phyloP scores from a whole-genome alignment of 495 filamentous ascomycete species.

The Xylaria longipes region DNA sequence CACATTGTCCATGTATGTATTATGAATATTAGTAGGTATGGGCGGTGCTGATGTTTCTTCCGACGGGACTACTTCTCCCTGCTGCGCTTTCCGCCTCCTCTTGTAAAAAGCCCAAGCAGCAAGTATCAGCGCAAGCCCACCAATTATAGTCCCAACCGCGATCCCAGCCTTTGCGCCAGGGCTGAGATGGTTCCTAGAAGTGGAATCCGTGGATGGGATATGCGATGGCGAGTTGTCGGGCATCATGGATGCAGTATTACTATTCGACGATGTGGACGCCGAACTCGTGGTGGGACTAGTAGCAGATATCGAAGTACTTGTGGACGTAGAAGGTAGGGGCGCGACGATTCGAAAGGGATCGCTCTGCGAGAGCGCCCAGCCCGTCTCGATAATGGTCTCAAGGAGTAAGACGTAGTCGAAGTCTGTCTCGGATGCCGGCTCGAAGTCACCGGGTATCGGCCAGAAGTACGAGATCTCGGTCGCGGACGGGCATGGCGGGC shows the following conservation, averaged over 20 bases:
- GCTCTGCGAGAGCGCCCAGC: background rate
- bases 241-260: background rate
- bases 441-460: background rate
- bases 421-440: background rate
- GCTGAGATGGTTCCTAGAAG: background rate
- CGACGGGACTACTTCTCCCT: background rate
- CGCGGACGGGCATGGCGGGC: background rate
- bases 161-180: background rate
- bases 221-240: background rate
- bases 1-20: background rate
- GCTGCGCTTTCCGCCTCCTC: background rate
- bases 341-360: background rate
- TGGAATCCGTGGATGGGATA: background rate
- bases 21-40: background rate
- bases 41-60: background rate
- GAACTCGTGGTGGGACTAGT: background rate
- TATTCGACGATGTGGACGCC: background rate
- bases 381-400: background rate
- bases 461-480: slow-evolving; percentile 13
- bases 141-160: background rate
- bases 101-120: background rate
- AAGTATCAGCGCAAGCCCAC: background rate
- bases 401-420: background rate
- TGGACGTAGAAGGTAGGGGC: background rate
- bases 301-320: background rate